A percentile compares a stretch with the other conserved stretches of the same genome.
phyloP scores from a whole-genome alignment of 2,329 filamentous ascomycete species.

The Polytolypa hystricis region DNA sequence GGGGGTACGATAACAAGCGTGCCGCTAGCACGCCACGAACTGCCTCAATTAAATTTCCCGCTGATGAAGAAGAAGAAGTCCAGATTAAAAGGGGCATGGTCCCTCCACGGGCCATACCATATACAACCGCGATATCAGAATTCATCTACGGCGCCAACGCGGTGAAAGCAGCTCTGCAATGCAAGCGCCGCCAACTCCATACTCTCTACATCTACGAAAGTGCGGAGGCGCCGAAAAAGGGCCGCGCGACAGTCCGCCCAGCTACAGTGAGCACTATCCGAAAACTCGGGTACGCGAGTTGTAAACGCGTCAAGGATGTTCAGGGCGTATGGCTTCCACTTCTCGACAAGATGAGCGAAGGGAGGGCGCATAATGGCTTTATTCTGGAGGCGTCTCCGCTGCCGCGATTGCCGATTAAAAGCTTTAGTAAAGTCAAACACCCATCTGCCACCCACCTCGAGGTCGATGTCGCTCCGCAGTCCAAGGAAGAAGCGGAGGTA shows the following conservation, averaged over 20 bases:
- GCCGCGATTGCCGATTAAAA: constrained; percentile 56
- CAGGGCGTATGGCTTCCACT: constrained; percentile 52
- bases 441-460: constrained; percentile 42
- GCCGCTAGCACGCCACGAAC: too few relatives aligned
- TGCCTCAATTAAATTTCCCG: too few relatives aligned
- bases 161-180: constrained; percentile 66
- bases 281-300: constrained; percentile 29
- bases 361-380: constrained; percentile 80
- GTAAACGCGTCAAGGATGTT: constrained; percentile 49
- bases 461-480: constrained; percentile 55
- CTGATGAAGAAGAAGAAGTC: too few relatives aligned
- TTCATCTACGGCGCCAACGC: constrained; percentile 80
- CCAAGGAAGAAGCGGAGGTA: constrained; percentile 58
- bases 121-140: constrained; percentile 78
- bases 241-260: constrained; percentile 16
- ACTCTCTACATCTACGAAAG: constrained; percentile 66
- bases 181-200: constrained; percentile 62
- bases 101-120: constrained; percentile 42
- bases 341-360: constrained; percentile 72
- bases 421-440: constrained; percentile 42
- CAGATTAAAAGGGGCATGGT: constrained; percentile 18
- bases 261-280: constrained; percentile 18
- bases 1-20: too few relatives aligned
- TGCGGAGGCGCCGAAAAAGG: constrained; percentile 39
- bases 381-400: constrained; percentile 79